Conservation (phyloP, 164 flowering plant genomes). For the Dillenia suffruticosa region DNA sequence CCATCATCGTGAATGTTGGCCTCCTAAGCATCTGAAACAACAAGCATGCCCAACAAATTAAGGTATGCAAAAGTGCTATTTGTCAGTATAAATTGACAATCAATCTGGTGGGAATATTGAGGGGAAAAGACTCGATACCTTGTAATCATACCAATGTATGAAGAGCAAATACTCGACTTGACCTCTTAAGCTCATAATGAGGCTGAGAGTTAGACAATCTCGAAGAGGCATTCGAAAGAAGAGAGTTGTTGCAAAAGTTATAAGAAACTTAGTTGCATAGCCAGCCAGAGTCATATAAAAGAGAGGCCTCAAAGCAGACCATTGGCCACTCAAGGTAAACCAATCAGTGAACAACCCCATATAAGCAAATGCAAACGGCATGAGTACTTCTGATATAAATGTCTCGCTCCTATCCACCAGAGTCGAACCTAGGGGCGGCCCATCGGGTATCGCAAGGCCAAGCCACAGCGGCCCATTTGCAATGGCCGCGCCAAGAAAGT, state of each 20-base stretch:
- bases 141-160: conserved; percentile 44
- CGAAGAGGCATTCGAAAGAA: conserved; percentile 30
- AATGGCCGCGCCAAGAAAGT: conserved; percentile 41
- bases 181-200: conserved; percentile 60
- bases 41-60: not conserved
- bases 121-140: conserved; percentile 17
- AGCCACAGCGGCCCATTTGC: conserved; percentile 51
- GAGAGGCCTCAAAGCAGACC: conserved; percentile 26
- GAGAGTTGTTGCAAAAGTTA: conserved; percentile 21
- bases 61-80: too few species aligned
- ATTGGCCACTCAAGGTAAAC: conserved; percentile 6
- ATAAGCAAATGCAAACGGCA: conserved; percentile 46
- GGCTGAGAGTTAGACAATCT: conserved; percentile 45
- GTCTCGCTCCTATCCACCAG: conserved; percentile 52
- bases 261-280: conserved; percentile 26
- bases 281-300: conserved; percentile 22
- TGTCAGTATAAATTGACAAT: not conserved
- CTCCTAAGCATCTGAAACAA: conserved; percentile 33
- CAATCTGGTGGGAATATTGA: not conserved
- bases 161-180: conserved; percentile 47
- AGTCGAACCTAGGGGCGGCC: conserved; percentile 69
- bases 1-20: conserved; percentile 40
- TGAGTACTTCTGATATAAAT: conserved; percentile 32
- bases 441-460: conserved; percentile 64
- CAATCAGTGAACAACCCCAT: conserved; percentile 45